Base-by-base conservation (phyloP, 2,329 filamentous ascomycete species). In the Coniochaeta hoffmannii region DNA sequence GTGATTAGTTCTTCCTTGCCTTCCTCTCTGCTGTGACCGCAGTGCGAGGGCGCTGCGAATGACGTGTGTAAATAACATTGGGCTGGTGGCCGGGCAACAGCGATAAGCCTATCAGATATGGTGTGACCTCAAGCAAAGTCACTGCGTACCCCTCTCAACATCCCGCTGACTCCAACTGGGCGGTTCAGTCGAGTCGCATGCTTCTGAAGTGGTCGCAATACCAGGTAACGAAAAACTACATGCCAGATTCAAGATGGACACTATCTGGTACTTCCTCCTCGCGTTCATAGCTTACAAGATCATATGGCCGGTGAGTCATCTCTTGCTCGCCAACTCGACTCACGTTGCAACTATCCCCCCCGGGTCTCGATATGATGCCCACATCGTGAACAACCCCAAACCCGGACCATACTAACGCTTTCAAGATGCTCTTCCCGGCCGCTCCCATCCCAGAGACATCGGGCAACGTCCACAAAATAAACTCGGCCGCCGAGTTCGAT, bases 401-500 rank as follows among this genome's bases (percentile, higher is more conserved):
- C 36, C 9, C 9, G 17, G n/a, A 11, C 22, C n/a, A 22, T 41
- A 41, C 36, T 41, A 12, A 41, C 36, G 17, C 10, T 22, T 8
- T 3, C n/a, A 2, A 46, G 41, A 28, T 28, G 6, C 41, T 46
- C n/a, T 44, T 17, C 11, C 19, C 38, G 5, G 22, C 12, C 63
- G 64, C 55, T 59, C 71, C 71, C 44, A 73, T 73, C 55, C 70
- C 71, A 9, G 71, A 74, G 50, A 72, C 69, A 0, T 73, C 72
- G 3, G 50, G 17, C 32, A 53, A 53, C 12, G 31, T 53, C 30
- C 50, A 69, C 57, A 69, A 75, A 61, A 71, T 81, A 65, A 69
- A 64, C 56, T 66, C 71, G 52, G 69, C 71, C 60, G 64, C 70
- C 53, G 72, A 81, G 61, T 80, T 83, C 63, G 67, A 79, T 58